Base-by-base conservation (phyloP, 2,329 filamentous ascomycete species). In the Leptographium procerum region DNA sequence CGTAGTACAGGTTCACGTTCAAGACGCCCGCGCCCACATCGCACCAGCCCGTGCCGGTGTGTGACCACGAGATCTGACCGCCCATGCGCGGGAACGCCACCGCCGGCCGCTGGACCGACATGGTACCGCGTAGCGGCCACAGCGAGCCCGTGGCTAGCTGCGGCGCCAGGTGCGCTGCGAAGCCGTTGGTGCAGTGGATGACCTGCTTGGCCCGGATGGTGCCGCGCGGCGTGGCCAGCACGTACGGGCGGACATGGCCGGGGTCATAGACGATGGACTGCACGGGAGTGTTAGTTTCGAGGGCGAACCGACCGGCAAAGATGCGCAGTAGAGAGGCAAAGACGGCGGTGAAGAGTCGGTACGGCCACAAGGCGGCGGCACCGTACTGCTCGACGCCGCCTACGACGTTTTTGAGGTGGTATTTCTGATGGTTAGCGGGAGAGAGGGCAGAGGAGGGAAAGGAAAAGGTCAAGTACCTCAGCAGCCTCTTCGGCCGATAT, bases 161-260 rank as follows among this genome's bases (percentile, higher is more conserved):
- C 16, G 75, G 74, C 1, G 77, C 63, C 5, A 77, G 67, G 60
- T 77, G 73, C 0, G 69, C 71, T 3, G 68, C 66, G 57, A 72
- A 69, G 1, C 65, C 73, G 56, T 77, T 76, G 3, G 73, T 77
- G 60, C 72, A 73, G 61, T 77, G 69, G 4, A 75, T 63, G 5
- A 77, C 65, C 4, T 71, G 68, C 1, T 52, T 61, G 3, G 69
- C 69, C 29, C 63, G 63, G 40, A 76, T 64, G 0, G 59, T 52
- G 3, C 74, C 75, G 31, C 73, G 68, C 0, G 68, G 28, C 0
- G 75, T 77, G 6, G 5, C 13, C 3, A 59, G 5, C 4, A 60
- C 59, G 2, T 76, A 28, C 4, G 4, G 33, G 34, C 43, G 29
- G 2, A 61, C 59, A 45, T 70, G 70, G 2, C 68, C 66, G 19